Conservation (phyloP, 495 filamentous ascomycete genomes). For the Hyphodiscus hymeniophilus region DNA sequence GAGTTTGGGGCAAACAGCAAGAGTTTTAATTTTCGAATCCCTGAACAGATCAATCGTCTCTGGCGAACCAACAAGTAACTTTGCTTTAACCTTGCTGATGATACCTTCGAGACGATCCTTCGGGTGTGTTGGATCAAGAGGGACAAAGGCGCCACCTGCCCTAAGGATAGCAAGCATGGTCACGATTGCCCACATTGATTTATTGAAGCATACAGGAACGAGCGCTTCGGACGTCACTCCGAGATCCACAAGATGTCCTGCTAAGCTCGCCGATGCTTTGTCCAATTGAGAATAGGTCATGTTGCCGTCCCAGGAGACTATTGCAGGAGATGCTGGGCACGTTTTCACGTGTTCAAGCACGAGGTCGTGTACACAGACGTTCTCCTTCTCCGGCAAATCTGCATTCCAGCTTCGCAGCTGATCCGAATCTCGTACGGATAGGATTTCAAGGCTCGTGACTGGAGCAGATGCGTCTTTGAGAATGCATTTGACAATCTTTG, state of each 20-base stretch:
- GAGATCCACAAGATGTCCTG: background rate
- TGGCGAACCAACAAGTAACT: background rate
- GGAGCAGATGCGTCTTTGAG: too few relatives aligned
- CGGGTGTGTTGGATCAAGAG: conserved; percentile 39
- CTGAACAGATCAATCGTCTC: too few relatives aligned
- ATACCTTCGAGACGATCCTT: background rate
- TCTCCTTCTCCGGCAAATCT: too few relatives aligned
- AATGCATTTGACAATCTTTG: too few relatives aligned
- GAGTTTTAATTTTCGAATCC: too few relatives aligned
- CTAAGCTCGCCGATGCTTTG: background rate
- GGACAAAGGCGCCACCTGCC: conserved; percentile 36
- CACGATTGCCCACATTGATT: conserved; percentile 33
- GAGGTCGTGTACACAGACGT: background rate
- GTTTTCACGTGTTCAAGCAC: conserved; percentile 15
- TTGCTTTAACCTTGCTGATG: conserved; percentile 4
- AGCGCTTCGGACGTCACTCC: conserved; percentile 3
- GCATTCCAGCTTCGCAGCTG: too few relatives aligned
- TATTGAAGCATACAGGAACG: conserved; percentile 30
- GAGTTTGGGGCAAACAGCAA: too few relatives aligned
- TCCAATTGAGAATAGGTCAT: conserved; percentile 23
- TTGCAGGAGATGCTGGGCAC: background rate
- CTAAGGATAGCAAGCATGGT: conserved; percentile 32
- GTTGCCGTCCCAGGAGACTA: conserved; percentile 26
- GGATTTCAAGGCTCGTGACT: too few relatives aligned
- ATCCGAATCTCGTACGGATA: too few relatives aligned